Conservation (phyloP, 1,284 basidiomycete species). For the Phellinidium pouzarii region DNA sequence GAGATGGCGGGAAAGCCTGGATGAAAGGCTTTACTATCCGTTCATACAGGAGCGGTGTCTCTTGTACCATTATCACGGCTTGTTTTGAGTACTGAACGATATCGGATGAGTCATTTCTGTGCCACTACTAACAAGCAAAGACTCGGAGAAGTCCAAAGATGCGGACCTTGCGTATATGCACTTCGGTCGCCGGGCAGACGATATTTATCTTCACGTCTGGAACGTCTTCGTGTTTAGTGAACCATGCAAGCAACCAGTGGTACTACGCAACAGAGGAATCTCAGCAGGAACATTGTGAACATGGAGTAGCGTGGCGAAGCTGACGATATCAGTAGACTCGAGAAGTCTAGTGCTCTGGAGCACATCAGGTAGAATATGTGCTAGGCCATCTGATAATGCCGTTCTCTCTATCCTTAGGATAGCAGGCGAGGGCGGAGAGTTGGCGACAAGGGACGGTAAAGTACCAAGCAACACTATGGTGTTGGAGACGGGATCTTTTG, state of each 20-base stretch:
- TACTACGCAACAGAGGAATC: constrained; percentile 27
- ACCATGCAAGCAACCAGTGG: constrained; percentile 40
- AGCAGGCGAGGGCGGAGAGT: constrained; percentile 31
- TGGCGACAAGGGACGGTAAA: constrained; percentile 23
- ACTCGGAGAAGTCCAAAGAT: not conserved
- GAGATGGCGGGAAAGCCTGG: constrained; percentile 57
- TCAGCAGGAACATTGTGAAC: not conserved
- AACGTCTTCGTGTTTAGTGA: constrained; percentile 27
- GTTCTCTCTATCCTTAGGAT: constrained; percentile 60
- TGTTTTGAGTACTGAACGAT: constrained; percentile 70
- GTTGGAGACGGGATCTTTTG: constrained; percentile 44
- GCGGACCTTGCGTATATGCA: constrained; percentile 70
- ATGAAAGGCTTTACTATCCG: constrained; percentile 77
- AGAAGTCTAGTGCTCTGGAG: constrained; percentile 32
- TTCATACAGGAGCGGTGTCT: constrained; percentile 74
- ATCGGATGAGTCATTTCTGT: too few relatives aligned
- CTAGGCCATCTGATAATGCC: constrained; percentile 34
- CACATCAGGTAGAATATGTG: constrained; percentile 22
- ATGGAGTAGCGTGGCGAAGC: constrained; percentile 10
- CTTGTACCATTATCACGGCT: constrained; percentile 62
- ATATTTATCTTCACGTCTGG: constrained; percentile 61
- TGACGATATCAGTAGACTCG: constrained; percentile 44
- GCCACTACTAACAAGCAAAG: not conserved
- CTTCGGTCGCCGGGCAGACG: constrained; percentile 77
- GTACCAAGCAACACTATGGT: constrained; percentile 41